Evolutionary conservation across 2,329 filamentous ascomycete species (phyloP).

Genomic region (Monilinia laxa): DNA sequence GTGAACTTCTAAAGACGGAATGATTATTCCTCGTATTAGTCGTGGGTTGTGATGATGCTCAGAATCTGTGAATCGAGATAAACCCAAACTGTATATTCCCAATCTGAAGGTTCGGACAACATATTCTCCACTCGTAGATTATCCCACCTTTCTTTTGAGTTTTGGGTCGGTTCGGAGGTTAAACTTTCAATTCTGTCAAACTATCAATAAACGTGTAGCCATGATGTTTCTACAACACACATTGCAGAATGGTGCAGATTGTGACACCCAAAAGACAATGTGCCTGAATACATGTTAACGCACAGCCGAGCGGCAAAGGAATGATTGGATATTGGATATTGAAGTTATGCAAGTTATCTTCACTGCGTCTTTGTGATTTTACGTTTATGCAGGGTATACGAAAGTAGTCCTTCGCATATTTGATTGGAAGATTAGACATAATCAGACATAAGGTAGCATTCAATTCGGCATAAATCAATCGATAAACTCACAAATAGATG

Average conservation of each 20-base stretch:
- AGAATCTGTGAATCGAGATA: not conserved
- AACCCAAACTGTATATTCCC: not conserved
- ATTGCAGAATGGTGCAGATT: not conserved
- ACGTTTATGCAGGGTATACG: constrained; percentile 10
- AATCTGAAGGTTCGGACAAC: not conserved
- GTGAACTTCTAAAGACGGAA: not conserved
- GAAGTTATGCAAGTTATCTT: not conserved
- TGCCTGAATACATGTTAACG: not conserved
- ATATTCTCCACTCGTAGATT: not conserved
- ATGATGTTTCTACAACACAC: not conserved
- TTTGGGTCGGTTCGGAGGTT: not conserved
- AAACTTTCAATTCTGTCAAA: not conserved
- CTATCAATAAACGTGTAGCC: constrained; percentile 1
- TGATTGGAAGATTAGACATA: constrained; percentile 8
- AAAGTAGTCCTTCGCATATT: not conserved
- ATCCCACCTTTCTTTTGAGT: not conserved
- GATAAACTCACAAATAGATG: constrained; percentile 19
- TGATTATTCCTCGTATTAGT: constrained; percentile 14
- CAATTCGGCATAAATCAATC: constrained; percentile 2
- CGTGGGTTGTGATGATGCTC: constrained; percentile 10
- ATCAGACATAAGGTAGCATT: constrained; percentile 1
- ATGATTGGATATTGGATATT: constrained; percentile 9
- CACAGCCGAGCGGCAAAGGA: constrained; percentile 16
- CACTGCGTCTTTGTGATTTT: not conserved
- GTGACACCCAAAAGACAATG: not conserved